Evolutionary conservation across 2,329 filamentous ascomycete species (phyloP).

Genomic region (Clarireedia paspali): DNA sequence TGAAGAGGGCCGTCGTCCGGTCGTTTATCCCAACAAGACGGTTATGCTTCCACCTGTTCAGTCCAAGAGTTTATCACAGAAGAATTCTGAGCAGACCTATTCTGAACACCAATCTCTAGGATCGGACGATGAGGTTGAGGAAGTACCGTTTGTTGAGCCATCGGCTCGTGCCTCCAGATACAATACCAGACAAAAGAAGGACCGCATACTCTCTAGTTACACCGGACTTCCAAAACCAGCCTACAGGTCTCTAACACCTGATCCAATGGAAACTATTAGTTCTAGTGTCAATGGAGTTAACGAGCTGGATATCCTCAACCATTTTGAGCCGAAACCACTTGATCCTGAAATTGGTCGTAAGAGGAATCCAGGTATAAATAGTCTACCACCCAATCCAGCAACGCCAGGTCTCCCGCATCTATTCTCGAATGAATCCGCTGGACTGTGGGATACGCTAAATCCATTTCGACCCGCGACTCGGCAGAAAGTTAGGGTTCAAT

Average conservation of each 20-base stretch:
- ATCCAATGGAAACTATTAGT: conserved; percentile 1
- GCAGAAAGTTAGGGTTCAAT: conserved; percentile 13
- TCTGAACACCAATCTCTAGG: background rate
- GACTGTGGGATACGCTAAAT: conserved; percentile 2
- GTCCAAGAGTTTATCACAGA: conserved; percentile 12
- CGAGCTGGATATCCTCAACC: conserved; percentile 19
- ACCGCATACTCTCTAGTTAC: background rate
- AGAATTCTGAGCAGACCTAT: background rate
- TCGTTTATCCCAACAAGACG: conserved; percentile 18
- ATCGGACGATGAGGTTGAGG: background rate
- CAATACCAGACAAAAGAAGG: conserved; percentile 1
- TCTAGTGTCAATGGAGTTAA: conserved; percentile 5
- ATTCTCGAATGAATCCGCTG: conserved; percentile 7
- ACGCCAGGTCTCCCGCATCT: conserved; percentile 1
- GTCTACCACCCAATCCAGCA: conserved; percentile 15
- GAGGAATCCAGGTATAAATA: conserved; percentile 23
- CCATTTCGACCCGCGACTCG: conserved; percentile 1
- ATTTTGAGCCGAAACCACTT: conserved; percentile 19
- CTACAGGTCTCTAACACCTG: conserved; percentile 2
- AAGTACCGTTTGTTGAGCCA: background rate
- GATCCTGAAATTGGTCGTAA: conserved; percentile 3
- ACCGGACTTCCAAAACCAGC: background rate
- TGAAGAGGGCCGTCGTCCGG: conserved; percentile 20
- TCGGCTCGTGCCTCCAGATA: conserved; percentile 3
- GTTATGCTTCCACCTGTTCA: conserved; percentile 14